Percentiles rank a stretch among this genome's conserved stretches.
Evolutionary conservation across 1,139 yeast species (phyloP).

Genomic region (Kurtzmaniella quercitrusa): DNA sequence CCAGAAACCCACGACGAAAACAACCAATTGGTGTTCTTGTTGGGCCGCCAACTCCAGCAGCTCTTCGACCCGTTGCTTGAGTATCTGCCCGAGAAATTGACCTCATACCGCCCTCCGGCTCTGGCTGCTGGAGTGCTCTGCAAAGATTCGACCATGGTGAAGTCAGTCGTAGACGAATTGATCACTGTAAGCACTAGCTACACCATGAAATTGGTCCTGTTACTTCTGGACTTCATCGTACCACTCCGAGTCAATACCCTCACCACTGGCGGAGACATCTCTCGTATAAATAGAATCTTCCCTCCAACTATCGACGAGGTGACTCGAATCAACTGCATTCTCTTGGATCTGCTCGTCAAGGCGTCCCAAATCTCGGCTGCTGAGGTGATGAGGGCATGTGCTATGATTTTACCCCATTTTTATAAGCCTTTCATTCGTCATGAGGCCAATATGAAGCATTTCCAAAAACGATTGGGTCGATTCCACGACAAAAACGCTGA

Average conservation of each 20-base stretch:
- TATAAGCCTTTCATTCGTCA: constrained; percentile 91
- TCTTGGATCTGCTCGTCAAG: constrained; percentile 65
- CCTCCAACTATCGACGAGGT: constrained; percentile 96
- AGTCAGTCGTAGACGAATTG: constrained; percentile 62
- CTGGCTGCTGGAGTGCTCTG: constrained; percentile 10
- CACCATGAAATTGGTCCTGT: constrained; percentile 65
- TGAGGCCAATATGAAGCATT: constrained; percentile 62
- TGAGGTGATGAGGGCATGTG: constrained; percentile 76
- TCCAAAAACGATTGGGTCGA: constrained; percentile 39
- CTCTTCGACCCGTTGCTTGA: constrained; percentile 85
- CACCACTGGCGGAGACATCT: constrained; percentile 45
- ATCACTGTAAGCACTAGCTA: constrained; percentile 67
- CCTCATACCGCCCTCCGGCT: constrained; percentile 18
- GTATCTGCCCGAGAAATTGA: constrained; percentile 86
- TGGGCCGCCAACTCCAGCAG: constrained; percentile 86
- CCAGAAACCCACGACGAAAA: constrained; percentile 33
- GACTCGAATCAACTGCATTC: constrained; percentile 80
- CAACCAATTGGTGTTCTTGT: constrained; percentile 64
- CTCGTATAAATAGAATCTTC: constrained; percentile 68
- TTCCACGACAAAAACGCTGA: constrained; percentile 43
- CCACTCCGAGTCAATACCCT: constrained; percentile 73
- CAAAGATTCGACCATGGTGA: constrained; percentile 15
- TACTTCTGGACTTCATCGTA: constrained; percentile 72
- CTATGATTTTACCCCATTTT: constrained; percentile 78
- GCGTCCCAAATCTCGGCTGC: constrained; percentile 67